Conservation (phyloP, 1,284 basidiomycete species). For the Entoloma clypeatum region DNA sequence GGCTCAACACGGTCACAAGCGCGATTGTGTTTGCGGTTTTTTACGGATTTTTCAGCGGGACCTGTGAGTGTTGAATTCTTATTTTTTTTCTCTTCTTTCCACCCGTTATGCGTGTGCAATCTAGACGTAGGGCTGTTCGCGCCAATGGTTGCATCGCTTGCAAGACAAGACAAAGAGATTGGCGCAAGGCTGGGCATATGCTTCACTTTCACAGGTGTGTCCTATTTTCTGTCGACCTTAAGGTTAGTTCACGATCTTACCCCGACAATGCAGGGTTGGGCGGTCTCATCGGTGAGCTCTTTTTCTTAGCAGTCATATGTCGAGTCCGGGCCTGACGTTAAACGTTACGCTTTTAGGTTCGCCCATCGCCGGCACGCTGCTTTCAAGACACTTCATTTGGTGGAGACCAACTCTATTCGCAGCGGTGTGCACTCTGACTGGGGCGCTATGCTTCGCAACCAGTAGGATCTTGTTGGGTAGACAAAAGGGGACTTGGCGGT, state of each 20-base stretch:
- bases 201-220: constrained; percentile 37
- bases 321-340: no score
- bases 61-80: constrained; percentile 29
- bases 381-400: constrained; percentile 25
- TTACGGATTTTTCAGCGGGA: constrained; percentile 50
- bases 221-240: not conserved
- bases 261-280: constrained; percentile 29
- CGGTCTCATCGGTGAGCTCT: constrained; percentile 32
- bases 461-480: constrained; percentile 25
- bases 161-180: constrained; percentile 37
- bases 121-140: constrained; percentile 33
- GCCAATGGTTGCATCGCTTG: constrained; percentile 33
- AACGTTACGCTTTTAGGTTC: constrained; percentile 22
- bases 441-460: constrained; percentile 26
- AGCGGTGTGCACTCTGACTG: constrained; percentile 22
- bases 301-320: not conserved
- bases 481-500: constrained; percentile 24
- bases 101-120: not conserved
- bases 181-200: constrained; percentile 39
- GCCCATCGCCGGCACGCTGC: constrained; percentile 28
- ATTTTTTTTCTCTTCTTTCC: not conserved
- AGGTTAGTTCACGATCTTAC: constrained; percentile 5
- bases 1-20: constrained; percentile 35
- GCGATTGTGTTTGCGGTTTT: constrained; percentile 43
- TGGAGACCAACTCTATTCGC: constrained; percentile 21